Percentiles rank a stretch among this genome's conserved stretches.
Evolutionary conservation across 768 basidiomycete genomes (phyloP).

Genomic region (Boletus sp.): DNA sequence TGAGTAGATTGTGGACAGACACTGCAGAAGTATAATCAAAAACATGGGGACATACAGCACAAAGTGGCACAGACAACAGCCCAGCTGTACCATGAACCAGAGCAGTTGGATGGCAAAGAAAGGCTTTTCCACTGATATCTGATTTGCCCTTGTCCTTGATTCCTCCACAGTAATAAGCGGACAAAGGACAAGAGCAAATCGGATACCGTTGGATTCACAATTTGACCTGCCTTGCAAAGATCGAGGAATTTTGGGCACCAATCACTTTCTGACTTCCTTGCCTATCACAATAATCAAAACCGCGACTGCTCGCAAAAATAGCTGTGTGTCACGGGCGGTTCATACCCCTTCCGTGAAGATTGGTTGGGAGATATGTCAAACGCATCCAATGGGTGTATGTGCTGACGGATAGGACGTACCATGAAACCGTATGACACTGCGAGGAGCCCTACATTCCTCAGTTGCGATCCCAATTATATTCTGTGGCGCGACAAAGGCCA

Average conservation of each 20-base stretch:
- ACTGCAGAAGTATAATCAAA: too few relatives aligned
- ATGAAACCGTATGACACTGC: background rate
- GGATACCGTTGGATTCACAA: background rate
- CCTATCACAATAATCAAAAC: background rate
- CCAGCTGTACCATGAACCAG: background rate
- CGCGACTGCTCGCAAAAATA: background rate
- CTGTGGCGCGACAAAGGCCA: background rate
- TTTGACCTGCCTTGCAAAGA: background rate
- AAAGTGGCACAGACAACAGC: background rate
- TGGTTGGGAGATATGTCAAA: too few relatives aligned
- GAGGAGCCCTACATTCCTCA: background rate
- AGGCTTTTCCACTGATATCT: background rate
- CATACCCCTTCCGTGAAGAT: background rate
- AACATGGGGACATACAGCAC: too few relatives aligned
- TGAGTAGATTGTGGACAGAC: too few relatives aligned
- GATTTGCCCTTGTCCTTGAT: slow-evolving; percentile 1
- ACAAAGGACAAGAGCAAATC: too few relatives aligned
- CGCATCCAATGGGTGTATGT: too few relatives aligned
- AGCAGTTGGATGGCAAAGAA: background rate
- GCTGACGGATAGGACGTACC: too few relatives aligned
- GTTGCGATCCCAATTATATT: background rate
- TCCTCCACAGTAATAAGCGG: background rate
- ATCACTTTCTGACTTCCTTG: too few relatives aligned
- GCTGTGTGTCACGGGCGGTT: background rate
- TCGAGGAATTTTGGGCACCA: too few relatives aligned